Percentiles rank a stretch among this genome's conserved stretches.
These are phyloP conservation scores for Botrytis aclada DNA, from an alignment of 2,329 filamentous ascomycete genomes.

Conservation along the genomic window DNA sequence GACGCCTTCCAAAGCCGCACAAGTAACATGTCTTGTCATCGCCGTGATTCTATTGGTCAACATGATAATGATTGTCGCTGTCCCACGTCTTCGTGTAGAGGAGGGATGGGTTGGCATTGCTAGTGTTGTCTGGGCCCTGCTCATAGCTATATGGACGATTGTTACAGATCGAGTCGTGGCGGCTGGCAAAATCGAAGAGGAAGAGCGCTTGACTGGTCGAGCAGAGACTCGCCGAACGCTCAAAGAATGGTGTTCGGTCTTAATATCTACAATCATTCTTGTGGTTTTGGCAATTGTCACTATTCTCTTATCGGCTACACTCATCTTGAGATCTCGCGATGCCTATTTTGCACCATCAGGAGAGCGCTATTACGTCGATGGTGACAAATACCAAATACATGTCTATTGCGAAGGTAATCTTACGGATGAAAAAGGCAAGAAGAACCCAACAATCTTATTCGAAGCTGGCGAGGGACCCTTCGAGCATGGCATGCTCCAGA, in stretches of 20 bases:
- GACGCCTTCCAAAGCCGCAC: slow-evolving; percentile 74
- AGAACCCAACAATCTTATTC: slow-evolving; percentile 75
- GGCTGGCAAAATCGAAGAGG: slow-evolving; percentile 91
- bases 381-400: slow-evolving; percentile 81
- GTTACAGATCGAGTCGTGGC: slow-evolving; percentile 76
- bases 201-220: slow-evolving; percentile 86
- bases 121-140: slow-evolving; percentile 76
- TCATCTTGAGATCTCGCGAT: slow-evolving; percentile 78
- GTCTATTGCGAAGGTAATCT: slow-evolving; percentile 79
- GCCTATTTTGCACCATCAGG: slow-evolving; percentile 71
- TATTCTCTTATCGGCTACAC: slow-evolving; percentile 72
- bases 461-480: slow-evolving; percentile 80
- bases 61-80: slow-evolving; percentile 74
- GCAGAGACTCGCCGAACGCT: slow-evolving; percentile 80
- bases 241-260: slow-evolving; percentile 78
- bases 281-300: slow-evolving; percentile 64
- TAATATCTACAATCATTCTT: slow-evolving; percentile 70
- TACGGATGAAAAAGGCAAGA: slow-evolving; percentile 52
- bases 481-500: slow-evolving; percentile 74
- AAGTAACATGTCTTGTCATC: slow-evolving; percentile 68
- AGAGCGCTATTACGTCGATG: slow-evolving; percentile 75
- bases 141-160: slow-evolving; percentile 78
- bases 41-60: slow-evolving; percentile 67
- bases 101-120: slow-evolving; percentile 90
- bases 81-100: slow-evolving; percentile 71